Conservation (phyloP, 83 land plant species). For the Picea abies region DNA sequence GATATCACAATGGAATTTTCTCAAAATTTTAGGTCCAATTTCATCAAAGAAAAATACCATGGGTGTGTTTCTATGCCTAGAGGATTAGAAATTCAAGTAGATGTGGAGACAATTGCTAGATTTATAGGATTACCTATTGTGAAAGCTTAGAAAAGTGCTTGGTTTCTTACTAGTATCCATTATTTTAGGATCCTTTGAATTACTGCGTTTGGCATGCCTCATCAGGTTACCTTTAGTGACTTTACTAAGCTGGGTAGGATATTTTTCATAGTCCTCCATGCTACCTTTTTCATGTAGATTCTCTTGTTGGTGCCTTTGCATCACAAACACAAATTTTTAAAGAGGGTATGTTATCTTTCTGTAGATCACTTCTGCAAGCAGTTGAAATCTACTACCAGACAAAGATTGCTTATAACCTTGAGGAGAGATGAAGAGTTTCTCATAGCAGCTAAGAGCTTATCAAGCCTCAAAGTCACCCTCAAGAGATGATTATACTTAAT, state of each 20-base stretch:
- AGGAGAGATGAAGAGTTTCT: constrained; percentile 78
- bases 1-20: too few relatives aligned
- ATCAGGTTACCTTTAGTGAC: constrained; percentile 75
- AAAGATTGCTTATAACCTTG: constrained; percentile 75
- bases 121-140: too few relatives aligned
- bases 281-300: constrained; percentile 45
- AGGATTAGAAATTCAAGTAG: too few relatives aligned
- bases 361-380: constrained; percentile 81
- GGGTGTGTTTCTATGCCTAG: too few relatives aligned
- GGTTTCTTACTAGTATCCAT: constrained; percentile 33
- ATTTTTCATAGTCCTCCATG: constrained; percentile 89
- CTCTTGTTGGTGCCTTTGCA: constrained; percentile 47
- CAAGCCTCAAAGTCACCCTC: constrained; percentile 57
- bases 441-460: constrained; percentile 80
- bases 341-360: constrained; percentile 50
- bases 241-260: constrained; percentile 83
- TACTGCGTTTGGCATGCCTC: constrained; percentile 92
- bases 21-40: too few relatives aligned
- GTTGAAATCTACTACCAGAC: constrained; percentile 73
- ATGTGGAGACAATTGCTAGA: too few relatives aligned
- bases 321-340: too few relatives aligned
- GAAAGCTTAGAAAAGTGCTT: too few relatives aligned
- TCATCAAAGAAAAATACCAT: too few relatives aligned
- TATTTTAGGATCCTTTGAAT: constrained; percentile 83
- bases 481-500: constrained; percentile 36